phyloP scores from a whole-genome alignment of 2,329 filamentous ascomycete genomes.

The Xylogone sp. region DNA sequence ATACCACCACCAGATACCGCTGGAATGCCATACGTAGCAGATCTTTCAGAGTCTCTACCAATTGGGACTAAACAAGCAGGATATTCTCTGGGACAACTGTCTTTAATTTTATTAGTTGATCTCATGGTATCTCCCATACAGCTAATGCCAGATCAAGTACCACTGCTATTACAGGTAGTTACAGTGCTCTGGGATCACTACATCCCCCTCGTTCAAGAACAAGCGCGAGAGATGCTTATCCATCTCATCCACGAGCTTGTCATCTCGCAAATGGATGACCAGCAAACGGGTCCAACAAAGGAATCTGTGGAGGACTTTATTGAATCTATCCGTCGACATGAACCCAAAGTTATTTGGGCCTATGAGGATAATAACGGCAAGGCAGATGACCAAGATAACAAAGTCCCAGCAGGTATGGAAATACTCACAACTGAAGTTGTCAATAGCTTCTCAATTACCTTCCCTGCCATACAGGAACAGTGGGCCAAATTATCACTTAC shows the following conservation, averaged over 20 bases:
- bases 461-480: conserved; percentile 81
- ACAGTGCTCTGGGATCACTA: conserved; percentile 98
- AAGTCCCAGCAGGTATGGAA: conserved; percentile 85
- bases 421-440: conserved; percentile 78
- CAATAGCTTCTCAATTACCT: conserved; percentile 78
- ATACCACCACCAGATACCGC: conserved; percentile 66
- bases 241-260: conserved; percentile 96
- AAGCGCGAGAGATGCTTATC: conserved; percentile 95
- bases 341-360: conserved; percentile 82
- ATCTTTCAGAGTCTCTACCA: conserved; percentile 73
- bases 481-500: conserved; percentile 88
- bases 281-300: conserved; percentile 58
- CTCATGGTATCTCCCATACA: conserved; percentile 91
- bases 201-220: conserved; percentile 89
- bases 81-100: conserved; percentile 88
- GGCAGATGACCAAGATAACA: conserved; percentile 67
- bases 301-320: conserved; percentile 82
- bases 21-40: conserved; percentile 83
- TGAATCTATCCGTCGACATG: conserved; percentile 79
- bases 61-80: conserved; percentile 88
- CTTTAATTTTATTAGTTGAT: conserved; percentile 90
- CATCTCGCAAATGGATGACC: conserved; percentile 71
- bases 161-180: conserved; percentile 84
- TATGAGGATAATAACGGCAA: conserved; percentile 90
- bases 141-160: conserved; percentile 73